Conservation (phyloP, 148 eudicot genomes). For the Cornus florida region DNA sequence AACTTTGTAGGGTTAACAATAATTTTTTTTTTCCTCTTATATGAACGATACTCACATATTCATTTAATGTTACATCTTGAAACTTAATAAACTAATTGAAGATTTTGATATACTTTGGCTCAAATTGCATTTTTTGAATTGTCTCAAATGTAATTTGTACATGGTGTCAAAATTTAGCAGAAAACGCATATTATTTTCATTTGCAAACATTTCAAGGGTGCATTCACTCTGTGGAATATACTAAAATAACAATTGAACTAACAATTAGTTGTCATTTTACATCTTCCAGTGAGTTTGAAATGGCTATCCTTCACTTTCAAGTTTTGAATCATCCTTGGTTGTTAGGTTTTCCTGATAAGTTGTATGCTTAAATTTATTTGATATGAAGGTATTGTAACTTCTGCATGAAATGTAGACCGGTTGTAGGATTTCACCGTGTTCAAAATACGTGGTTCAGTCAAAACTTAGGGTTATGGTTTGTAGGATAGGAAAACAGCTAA, state of each 20-base stretch:
- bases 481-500: too few relatives aligned
- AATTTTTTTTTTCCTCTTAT: neutral
- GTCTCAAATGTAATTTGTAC: too few relatives aligned
- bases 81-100: neutral
- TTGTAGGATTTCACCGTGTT: too few relatives aligned
- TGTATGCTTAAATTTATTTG: neutral
- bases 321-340: neutral
- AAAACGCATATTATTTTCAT: too few relatives aligned
- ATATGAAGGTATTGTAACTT: neutral
- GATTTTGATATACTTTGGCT: neutral
- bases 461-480: too few relatives aligned
- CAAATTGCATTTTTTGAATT: neutral
- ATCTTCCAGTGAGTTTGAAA: neutral
- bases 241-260: neutral
- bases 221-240: neutral
- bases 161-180: too few relatives aligned
- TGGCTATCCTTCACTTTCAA: neutral
- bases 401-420: too few relatives aligned
- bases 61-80: neutral
- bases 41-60: neutral
- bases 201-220: neutral
- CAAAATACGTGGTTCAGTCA: too few relatives aligned
- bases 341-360: neutral
- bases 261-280: neutral
- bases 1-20: too few relatives aligned